Conservation (phyloP, 495 filamentous ascomycete genomes). For the Cercophora sp. region DNA sequence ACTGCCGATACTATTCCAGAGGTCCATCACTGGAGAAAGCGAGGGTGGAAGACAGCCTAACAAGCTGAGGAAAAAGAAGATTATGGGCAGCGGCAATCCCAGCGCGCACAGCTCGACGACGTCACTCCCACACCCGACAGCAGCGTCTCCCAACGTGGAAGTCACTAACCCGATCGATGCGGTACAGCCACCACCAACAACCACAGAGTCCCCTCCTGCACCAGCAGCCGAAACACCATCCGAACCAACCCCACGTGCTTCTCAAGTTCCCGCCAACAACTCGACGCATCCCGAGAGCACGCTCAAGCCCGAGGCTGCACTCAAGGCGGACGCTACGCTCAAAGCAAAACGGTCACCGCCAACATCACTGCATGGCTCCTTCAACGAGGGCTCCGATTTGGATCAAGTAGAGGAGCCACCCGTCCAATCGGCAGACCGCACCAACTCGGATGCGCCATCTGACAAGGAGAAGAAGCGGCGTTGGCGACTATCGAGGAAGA, state of each 20-base stretch:
- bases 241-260: constrained; percentile 33
- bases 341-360: constrained; percentile 62
- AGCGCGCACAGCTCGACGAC: constrained; percentile 84
- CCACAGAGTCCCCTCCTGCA: constrained; percentile 16
- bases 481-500: constrained; percentile 71
- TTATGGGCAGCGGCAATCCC: constrained; percentile 66
- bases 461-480: constrained; percentile 55
- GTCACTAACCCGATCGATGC: constrained; percentile 35
- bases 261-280: constrained; percentile 33
- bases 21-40: constrained; percentile 60
- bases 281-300: constrained; percentile 29
- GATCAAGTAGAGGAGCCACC: constrained; percentile 60
- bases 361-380: constrained; percentile 69
- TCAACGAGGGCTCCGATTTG: constrained; percentile 72
- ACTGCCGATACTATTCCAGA: constrained; percentile 62
- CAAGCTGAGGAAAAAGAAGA: constrained; percentile 78
- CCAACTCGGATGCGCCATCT: constrained; percentile 23
- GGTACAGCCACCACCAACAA: constrained; percentile 23
- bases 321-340: constrained; percentile 57
- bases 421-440: constrained; percentile 9
- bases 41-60: constrained; percentile 70
- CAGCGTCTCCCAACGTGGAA: constrained; percentile 36
- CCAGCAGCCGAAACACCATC: constrained; percentile 26
- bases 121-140: constrained; percentile 55
- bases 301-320: constrained; percentile 38